Conservation (phyloP, 2,329 filamentous ascomycete species). For the Fusarium subglutinans region DNA sequence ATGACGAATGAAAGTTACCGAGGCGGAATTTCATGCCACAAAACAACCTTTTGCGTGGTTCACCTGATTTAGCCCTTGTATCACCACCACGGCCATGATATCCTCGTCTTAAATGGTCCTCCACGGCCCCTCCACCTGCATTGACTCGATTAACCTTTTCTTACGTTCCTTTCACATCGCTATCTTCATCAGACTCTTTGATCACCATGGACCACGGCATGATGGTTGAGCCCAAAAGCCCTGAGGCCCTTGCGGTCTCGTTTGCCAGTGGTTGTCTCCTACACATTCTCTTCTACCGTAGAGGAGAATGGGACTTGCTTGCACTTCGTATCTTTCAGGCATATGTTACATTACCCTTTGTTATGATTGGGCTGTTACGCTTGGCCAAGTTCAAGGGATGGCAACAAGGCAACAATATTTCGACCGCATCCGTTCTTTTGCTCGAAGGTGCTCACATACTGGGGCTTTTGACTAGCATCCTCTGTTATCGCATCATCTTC, state of each 20-base stretch:
- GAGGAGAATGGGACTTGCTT: slow-evolving; percentile 42
- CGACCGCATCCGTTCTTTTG: neutral
- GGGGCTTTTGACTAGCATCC: slow-evolving; percentile 9
- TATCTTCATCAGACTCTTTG: neutral
- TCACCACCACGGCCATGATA: neutral
- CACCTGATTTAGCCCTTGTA: neutral
- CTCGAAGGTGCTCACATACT: neutral
- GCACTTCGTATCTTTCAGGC: slow-evolving; percentile 18
- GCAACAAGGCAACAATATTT: neutral
- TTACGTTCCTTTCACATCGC: neutral
- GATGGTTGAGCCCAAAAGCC: neutral
- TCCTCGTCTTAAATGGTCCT: neutral
- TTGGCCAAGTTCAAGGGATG: neutral
- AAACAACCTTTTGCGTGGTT: neutral
- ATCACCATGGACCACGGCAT: neutral
- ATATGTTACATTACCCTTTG: neutral
- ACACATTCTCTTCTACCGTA: slow-evolving; percentile 35
- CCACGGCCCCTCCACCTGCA: neutral
- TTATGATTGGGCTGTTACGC: neutral
- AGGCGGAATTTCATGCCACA: neutral
- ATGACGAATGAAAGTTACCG: neutral
- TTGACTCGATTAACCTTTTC: neutral
- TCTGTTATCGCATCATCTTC: slow-evolving; percentile 21
- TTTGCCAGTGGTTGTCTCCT: neutral
- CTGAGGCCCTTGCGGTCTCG: neutral